phyloP scores from a whole-genome alignment of 345 rosid species.

The Moricandia arvensis region DNA sequence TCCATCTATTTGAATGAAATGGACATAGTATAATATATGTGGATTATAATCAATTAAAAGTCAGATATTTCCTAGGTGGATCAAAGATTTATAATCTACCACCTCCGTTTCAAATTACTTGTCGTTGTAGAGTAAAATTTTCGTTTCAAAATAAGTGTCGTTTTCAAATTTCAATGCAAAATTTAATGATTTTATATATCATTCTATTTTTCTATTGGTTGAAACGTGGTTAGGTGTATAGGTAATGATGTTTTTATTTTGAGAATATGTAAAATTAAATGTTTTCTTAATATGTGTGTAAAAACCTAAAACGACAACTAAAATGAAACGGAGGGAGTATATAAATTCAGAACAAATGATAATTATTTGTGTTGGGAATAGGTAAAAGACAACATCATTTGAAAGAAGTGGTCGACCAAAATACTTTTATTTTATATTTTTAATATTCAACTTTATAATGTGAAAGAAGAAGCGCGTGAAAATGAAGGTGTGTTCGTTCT shows the following conservation, averaged over 20 bases:
- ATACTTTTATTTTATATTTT: neutral
- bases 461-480: constrained; percentile 32
- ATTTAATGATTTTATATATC: too few relatives aligned
- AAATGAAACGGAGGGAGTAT: too few relatives aligned
- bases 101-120: too few relatives aligned
- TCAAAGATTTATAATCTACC: neutral
- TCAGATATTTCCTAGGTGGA: neutral
- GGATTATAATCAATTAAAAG: neutral
- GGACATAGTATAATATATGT: neutral
- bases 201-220: too few relatives aligned
- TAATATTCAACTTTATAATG: neutral
- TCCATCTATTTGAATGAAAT: neutral
- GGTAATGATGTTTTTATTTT: too few relatives aligned
- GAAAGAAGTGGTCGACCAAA: constrained; percentile 37
- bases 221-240: too few relatives aligned
- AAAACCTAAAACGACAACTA: too few relatives aligned
- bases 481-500: neutral
- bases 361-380: constrained; percentile 20
- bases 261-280: too few relatives aligned
- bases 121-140: too few relatives aligned
- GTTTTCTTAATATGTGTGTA: too few relatives aligned
- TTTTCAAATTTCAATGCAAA: too few relatives aligned
- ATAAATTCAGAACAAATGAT: neutral
- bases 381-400: constrained; percentile 30
- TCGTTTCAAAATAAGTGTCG: too few relatives aligned